Percentiles rank a stretch among this genome's conserved stretches.
These are phyloP conservation scores for Ceratopteris richardii DNA, from an alignment of 75 land plant genomes.

Conservation along the genomic window DNA sequence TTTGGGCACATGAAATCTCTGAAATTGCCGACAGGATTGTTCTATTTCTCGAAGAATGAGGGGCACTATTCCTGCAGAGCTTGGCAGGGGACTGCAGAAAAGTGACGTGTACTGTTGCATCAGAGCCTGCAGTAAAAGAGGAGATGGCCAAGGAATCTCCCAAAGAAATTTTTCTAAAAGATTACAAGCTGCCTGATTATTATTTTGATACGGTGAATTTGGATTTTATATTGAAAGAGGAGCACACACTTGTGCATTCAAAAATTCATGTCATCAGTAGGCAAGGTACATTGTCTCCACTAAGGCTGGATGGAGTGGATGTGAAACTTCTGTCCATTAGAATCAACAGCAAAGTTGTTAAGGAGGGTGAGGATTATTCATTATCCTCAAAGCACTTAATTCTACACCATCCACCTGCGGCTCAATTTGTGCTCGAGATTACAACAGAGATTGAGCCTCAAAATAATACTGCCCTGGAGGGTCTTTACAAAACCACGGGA, in stretches of 20 bases:
- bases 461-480: constrained; percentile 83
- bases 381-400: constrained; percentile 53
- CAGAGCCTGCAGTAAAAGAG: constrained; percentile 41
- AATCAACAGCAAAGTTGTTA: constrained; percentile 58
- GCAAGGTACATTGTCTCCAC: constrained; percentile 48
- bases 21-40: too few species aligned
- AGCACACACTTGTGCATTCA: constrained; percentile 66
- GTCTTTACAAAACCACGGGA: constrained; percentile 78
- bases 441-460: constrained; percentile 86
- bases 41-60: too few species aligned
- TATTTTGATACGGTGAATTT: constrained; percentile 64
- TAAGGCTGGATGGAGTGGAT: constrained; percentile 68
- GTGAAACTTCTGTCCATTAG: constrained; percentile 64
- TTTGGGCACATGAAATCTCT: too few species aligned
- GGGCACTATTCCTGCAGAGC: too few species aligned
- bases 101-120: constrained; percentile 69
- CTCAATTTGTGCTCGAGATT: constrained; percentile 64
- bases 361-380: constrained; percentile 62
- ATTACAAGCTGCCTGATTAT: constrained; percentile 79
- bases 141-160: constrained; percentile 62
- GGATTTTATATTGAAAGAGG: constrained; percentile 59
- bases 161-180: constrained; percentile 77
- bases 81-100: too few species aligned
- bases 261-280: constrained; percentile 50
- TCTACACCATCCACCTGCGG: constrained; percentile 51